Evolutionary conservation across 1,139 yeast genomes (phyloP).

Genomic region (Debaryomycetaceae sp.): DNA sequence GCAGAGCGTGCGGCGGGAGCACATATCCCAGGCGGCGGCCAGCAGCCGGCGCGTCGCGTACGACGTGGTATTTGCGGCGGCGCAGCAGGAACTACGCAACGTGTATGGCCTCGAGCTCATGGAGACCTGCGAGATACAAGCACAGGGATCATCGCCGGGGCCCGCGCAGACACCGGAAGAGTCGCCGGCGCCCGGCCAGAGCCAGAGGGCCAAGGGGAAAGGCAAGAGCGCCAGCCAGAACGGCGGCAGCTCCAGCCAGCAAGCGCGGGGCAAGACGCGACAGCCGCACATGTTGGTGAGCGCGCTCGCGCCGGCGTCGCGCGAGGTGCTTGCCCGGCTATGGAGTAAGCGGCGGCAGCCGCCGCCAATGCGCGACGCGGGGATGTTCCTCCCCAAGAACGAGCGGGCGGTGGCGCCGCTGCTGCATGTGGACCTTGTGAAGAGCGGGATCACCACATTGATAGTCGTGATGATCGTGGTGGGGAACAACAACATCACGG

Average conservation of each 20-base stretch:
- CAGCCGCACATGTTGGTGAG: constrained; percentile 11
- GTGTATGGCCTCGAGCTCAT: constrained; percentile 23
- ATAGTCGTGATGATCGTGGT: constrained; percentile 20
- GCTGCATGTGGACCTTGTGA: constrained; percentile 19
- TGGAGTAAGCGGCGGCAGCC: constrained; percentile 6
- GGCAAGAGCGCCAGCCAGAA: constrained; percentile 2
- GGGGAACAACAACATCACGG: constrained; percentile 24
- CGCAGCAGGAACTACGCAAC: constrained; percentile 11
- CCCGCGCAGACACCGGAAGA: too few relatives aligned
- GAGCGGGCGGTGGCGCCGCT: constrained; percentile 7
- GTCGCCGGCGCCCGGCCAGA: constrained; percentile 3
- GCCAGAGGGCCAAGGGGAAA: too few relatives aligned
- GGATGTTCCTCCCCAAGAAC: constrained; percentile 10
- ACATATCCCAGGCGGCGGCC: constrained; percentile 10
- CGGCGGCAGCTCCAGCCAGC: background rate
- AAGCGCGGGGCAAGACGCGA: constrained; percentile 4
- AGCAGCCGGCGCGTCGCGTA: constrained; percentile 7
- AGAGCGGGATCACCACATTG: constrained; percentile 18
- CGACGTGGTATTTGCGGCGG: constrained; percentile 10
- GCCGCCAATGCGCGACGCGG: constrained; percentile 6
- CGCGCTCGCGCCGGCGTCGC: constrained; percentile 12
- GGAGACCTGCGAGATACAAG: constrained; percentile 8
- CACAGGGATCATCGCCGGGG: too few relatives aligned
- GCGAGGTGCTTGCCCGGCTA: constrained; percentile 10
- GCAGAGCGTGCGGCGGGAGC: constrained; percentile 17